phyloP scores from a whole-genome alignment of 495 filamentous ascomycete genomes.

The Margaritispora aquatica region DNA sequence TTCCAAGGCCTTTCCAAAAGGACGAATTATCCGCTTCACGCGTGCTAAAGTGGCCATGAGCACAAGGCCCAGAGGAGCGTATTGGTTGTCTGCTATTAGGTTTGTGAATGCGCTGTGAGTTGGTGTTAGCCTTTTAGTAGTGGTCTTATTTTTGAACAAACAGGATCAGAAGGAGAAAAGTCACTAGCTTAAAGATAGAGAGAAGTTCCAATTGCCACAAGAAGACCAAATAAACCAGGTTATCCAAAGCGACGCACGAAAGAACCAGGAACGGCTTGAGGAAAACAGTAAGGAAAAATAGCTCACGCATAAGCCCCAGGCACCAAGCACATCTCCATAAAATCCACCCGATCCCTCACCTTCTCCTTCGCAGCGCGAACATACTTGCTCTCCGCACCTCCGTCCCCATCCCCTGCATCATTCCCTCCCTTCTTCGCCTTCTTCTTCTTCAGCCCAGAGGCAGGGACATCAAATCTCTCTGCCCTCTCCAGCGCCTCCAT shows the following conservation, averaged over 20 bases:
- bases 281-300: conserved; percentile 1
- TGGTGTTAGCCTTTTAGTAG: neutral
- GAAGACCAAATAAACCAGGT: too few species aligned
- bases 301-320: conserved; percentile 19
- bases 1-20: conserved; percentile 12
- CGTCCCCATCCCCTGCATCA: too few species aligned
- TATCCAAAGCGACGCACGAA: neutral
- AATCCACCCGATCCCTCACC: conserved; percentile 8
- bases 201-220: too few species aligned
- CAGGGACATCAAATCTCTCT: neutral
- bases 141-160: too few species aligned
- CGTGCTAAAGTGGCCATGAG: conserved; percentile 61
- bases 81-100: conserved; percentile 64
- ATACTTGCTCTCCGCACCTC: conserved; percentile 8
- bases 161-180: too few species aligned
- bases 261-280: too few species aligned
- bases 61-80: conserved; percentile 71
- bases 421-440: neutral
- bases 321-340: conserved; percentile 22
- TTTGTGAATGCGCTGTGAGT: conserved; percentile 52
- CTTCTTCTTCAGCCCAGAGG: neutral
- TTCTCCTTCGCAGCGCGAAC: conserved; percentile 15
- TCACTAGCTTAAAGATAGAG: too few species aligned
- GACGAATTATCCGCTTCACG: conserved; percentile 38
- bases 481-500: conserved; percentile 25